Evolutionary conservation across 2,329 filamentous ascomycete species (phyloP).

Genomic region (Exophiala bonariae): DNA sequence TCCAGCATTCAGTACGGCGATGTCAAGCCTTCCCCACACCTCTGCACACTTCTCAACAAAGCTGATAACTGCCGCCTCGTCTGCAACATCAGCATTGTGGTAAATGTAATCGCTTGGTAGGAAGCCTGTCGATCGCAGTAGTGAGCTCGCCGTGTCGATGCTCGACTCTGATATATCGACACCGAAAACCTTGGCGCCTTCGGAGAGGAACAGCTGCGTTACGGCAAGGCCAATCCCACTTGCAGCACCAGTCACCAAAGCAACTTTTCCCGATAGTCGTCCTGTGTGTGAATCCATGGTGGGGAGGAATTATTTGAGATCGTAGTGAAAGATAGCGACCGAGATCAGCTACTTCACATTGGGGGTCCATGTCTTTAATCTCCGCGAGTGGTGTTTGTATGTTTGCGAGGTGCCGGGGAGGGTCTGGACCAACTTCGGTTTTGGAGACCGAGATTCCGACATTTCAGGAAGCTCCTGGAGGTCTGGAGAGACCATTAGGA

Average conservation of each 20-base stretch:
- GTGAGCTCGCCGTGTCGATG: slow-evolving; percentile 4
- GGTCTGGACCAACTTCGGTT: too few species aligned
- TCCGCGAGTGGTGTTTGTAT: too few species aligned
- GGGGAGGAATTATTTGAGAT: background rate
- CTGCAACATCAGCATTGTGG: slow-evolving; percentile 8
- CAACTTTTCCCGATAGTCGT: slow-evolving; percentile 39
- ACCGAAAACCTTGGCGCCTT: slow-evolving; percentile 41
- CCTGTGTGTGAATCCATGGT: background rate
- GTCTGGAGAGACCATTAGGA: too few species aligned
- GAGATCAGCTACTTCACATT: too few species aligned
- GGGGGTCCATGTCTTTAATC: too few species aligned
- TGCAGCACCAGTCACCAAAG: slow-evolving; percentile 32
- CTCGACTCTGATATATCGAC: slow-evolving; percentile 24
- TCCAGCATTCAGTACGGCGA: slow-evolving; percentile 35
- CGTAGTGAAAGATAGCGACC: too few species aligned
- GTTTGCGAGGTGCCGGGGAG: too few species aligned
- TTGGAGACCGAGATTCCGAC: background rate
- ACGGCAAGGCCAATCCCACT: slow-evolving; percentile 42
- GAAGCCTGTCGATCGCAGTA: slow-evolving; percentile 5
- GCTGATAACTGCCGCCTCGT: slow-evolving; percentile 10
- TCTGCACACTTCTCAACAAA: slow-evolving; percentile 9
- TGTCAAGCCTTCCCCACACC: slow-evolving; percentile 9
- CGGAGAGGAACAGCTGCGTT: slow-evolving; percentile 40
- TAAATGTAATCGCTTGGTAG: background rate
- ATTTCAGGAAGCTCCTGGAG: too few species aligned